Evolutionary conservation across 192 early-diverging fungal species (phyloP).

Genomic region (Umbelopsis vinacea): DNA sequence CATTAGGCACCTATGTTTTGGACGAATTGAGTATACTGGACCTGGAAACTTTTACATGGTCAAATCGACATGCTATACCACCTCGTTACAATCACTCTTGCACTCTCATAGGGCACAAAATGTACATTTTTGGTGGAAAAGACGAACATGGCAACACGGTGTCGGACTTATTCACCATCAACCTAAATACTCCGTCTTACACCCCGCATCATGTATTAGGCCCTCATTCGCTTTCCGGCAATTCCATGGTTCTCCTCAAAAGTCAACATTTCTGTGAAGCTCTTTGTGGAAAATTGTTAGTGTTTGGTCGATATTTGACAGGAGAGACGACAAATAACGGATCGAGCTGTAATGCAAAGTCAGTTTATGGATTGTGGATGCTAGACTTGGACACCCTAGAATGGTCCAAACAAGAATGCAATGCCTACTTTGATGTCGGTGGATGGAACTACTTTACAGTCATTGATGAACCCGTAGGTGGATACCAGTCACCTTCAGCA

Average conservation of each 20-base stretch:
- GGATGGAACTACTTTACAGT: slow-evolving; percentile 67
- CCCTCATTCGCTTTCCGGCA: slow-evolving; percentile 32
- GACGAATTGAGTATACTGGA: slow-evolving; percentile 61
- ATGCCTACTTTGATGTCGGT: slow-evolving; percentile 48
- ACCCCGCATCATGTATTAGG: slow-evolving; percentile 44
- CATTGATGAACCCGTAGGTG: slow-evolving; percentile 36
- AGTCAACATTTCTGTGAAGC: slow-evolving; percentile 67
- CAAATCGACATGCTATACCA: slow-evolving; percentile 46
- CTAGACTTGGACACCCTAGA: slow-evolving; percentile 60
- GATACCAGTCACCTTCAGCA: slow-evolving; percentile 20
- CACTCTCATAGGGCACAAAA: slow-evolving; percentile 51
- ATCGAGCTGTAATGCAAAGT: slow-evolving; percentile 22
- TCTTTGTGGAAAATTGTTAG: slow-evolving; percentile 54
- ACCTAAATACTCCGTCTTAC: slow-evolving; percentile 47
- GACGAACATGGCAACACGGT: slow-evolving; percentile 54
- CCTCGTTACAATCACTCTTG: slow-evolving; percentile 61
- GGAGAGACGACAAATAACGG: slow-evolving; percentile 26
- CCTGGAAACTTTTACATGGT: slow-evolving; percentile 61
- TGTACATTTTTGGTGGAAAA: slow-evolving; percentile 67
- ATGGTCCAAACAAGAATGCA: slow-evolving; percentile 59
- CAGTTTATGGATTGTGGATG: slow-evolving; percentile 58
- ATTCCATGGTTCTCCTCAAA: slow-evolving; percentile 50
- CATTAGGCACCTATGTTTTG: slow-evolving; percentile 54
- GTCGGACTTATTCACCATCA: slow-evolving; percentile 57
- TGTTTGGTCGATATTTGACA: slow-evolving; percentile 55